A percentile compares a stretch with the other conserved stretches of the same genome.
These are phyloP conservation scores for Plasmodium adleri DNA, from an alignment of 169 alveolate genomes.

Conservation along the genomic window DNA sequence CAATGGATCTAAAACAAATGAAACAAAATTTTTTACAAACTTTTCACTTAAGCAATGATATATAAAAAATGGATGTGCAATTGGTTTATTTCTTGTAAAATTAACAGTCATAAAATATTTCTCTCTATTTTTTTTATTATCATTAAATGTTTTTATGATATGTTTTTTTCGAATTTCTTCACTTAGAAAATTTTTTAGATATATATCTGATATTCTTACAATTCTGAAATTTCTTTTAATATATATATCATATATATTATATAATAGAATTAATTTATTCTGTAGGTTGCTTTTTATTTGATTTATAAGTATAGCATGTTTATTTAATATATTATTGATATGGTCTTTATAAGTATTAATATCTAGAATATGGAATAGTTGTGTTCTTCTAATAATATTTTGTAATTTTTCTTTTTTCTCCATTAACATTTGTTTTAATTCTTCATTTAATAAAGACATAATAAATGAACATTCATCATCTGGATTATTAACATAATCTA, in stretches of 20 bases:
- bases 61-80: constrained; percentile 71
- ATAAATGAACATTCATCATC: constrained; percentile 71
- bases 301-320: constrained; percentile 42
- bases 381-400: constrained; percentile 33
- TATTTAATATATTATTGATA: constrained; percentile 37
- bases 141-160: constrained; percentile 43
- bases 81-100: constrained; percentile 76
- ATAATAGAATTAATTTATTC: constrained; percentile 15
- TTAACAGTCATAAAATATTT: constrained; percentile 55
- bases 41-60: constrained; percentile 52
- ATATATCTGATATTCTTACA: constrained; percentile 30
- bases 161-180: constrained; percentile 15
- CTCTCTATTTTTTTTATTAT: constrained; percentile 24
- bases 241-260: constrained; percentile 45
- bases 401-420: constrained; percentile 72
- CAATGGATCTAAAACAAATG: constrained; percentile 59
- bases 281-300: constrained; percentile 43
- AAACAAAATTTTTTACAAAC: constrained; percentile 48
- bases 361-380: constrained; percentile 19
- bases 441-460: constrained; percentile 45
- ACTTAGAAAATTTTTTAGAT: constrained; percentile 35
- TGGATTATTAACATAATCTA: constrained; percentile 21
- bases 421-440: constrained; percentile 42
- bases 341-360: constrained; percentile 49
- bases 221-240: constrained; percentile 40